Base-by-base conservation (phyloP, 2,329 filamentous ascomycete species). In the Xylaria sp. region DNA sequence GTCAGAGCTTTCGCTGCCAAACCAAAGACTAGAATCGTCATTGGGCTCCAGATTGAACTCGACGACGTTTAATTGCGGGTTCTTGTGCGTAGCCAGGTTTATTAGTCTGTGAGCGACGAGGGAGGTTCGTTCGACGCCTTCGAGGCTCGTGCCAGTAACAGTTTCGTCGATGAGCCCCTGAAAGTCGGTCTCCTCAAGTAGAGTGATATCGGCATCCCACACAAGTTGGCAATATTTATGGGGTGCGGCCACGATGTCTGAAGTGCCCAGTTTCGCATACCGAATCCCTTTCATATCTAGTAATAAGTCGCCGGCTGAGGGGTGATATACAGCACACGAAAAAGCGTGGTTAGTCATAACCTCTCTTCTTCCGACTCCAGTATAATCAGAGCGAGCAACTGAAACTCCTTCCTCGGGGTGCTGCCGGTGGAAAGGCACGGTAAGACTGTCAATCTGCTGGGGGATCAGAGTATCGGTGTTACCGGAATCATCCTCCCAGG, bases 171-270 rank as follows among this genome's bases (percentile, higher is more conserved):
- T 31, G 23, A 46, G 41, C 12, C 15, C 20, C 23, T 28, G 31
- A 12, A 41, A 8, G 18, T 23, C 56, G 10, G 25, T 5, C 41
- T 48, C 41, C 18, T 48, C 10, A 20, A 62, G 28, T 20, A 52
- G 13, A 10, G 60, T 25, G 20, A 63, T 54, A 51, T 63, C 60
- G 18, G 50, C 48, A n/a, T 54, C 50, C 60, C 60, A 63, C 8
- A 25, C 4, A 12, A 63, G 12, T 25, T 46, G 31, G 34, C 23
- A 28, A n/a, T 25, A 54, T 8, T 25, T 31, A n/a, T 63, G 50
- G 5, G 48, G 28, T 15, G n/a, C 2, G 13, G 25, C 3, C 9
- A 15, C 7, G 34, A n/a, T 31, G 1, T 51, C 41, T 34, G 20
- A 18, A 23, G 7, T 25, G 4, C 31, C 46, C 9, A 51, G 10